Conservation (phyloP, 2,329 filamentous ascomycete genomes). For the Trichoderma cornu-damae region DNA sequence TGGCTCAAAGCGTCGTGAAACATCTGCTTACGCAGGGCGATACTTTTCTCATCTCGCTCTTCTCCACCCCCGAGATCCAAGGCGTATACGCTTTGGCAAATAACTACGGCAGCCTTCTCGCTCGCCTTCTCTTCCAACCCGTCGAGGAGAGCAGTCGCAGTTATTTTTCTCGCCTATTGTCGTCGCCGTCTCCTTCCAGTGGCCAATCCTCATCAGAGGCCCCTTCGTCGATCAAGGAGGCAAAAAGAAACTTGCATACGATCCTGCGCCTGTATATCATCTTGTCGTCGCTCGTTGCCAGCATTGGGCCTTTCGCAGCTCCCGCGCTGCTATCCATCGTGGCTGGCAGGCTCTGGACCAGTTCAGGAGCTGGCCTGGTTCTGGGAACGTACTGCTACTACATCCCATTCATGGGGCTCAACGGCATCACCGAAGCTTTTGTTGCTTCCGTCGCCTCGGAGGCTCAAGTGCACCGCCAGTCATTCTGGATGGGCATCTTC, state of each 20-base stretch:
- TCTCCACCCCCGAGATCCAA: conserved; percentile 75
- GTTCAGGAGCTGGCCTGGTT: conserved; percentile 65
- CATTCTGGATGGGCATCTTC: conserved; percentile 77
- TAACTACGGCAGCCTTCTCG: conserved; percentile 88
- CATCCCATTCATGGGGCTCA: conserved; percentile 85
- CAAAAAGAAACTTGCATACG: conserved; percentile 50
- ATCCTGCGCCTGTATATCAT: conserved; percentile 71
- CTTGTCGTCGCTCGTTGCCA: conserved; percentile 62
- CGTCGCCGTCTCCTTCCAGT: conserved; percentile 27
- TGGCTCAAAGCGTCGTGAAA: conserved; percentile 83
- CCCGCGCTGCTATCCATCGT: conserved; percentile 68
- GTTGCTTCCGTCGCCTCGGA: conserved; percentile 80
- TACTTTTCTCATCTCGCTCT: conserved; percentile 73
- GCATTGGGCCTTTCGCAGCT: conserved; percentile 70
- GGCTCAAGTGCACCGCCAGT: conserved; percentile 69
- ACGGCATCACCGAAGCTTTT: conserved; percentile 88
- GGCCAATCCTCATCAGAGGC: conserved; percentile 21
- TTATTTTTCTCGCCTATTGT: conserved; percentile 77
- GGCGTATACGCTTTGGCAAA: conserved; percentile 89
- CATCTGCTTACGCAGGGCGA: conserved; percentile 93
- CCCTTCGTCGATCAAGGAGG: conserved; percentile 35
- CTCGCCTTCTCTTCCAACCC: conserved; percentile 86
- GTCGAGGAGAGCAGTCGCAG: conserved; percentile 90
- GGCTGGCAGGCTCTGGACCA: conserved; percentile 71
- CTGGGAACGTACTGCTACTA: conserved; percentile 84